Percentiles rank a stretch among this genome's conserved stretches.
These are phyloP conservation scores for Phoenix dactylifera DNA, from an alignment of 176 grass and related monocot species.

Conservation along the genomic window DNA sequence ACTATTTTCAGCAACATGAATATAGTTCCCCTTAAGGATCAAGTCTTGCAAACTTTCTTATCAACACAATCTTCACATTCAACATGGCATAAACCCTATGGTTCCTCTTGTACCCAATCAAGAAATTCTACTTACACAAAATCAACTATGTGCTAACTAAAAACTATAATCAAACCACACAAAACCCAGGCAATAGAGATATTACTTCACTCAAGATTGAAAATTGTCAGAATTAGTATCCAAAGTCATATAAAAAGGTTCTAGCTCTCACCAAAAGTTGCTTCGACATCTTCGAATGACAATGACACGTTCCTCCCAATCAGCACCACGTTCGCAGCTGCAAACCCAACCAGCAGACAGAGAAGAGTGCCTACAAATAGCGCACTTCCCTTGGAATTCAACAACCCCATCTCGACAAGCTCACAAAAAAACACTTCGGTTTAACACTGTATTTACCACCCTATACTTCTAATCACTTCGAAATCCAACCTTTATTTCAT, in stretches of 20 bases:
- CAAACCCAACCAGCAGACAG: slow-evolving; percentile 37
- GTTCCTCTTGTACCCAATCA: too few relatives aligned
- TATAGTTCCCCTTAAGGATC: too few relatives aligned
- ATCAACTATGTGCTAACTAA: too few relatives aligned
- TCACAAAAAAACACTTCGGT: slow-evolving; percentile 14
- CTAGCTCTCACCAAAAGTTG: slow-evolving; percentile 54
- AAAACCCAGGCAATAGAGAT: not conserved
- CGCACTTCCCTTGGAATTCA: slow-evolving; percentile 14
- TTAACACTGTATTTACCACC: not conserved
- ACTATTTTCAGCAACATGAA: too few relatives aligned
- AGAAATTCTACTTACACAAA: too few relatives aligned
- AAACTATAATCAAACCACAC: not conserved
- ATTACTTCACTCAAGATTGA: not conserved
- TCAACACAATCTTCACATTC: too few relatives aligned
- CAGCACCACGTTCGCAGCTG: slow-evolving; percentile 65
- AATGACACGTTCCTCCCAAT: slow-evolving; percentile 65
- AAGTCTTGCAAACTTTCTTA: too few relatives aligned
- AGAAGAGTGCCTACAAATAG: slow-evolving; percentile 28
- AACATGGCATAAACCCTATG: too few relatives aligned
- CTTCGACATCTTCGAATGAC: slow-evolving; percentile 55
- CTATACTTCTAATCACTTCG: slow-evolving; percentile 10
- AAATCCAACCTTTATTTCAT: slow-evolving; percentile 9
- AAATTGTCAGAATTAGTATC: slow-evolving; percentile 1
- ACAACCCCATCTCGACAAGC: slow-evolving; percentile 1
- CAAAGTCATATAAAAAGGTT: slow-evolving; percentile 4